Percentiles rank a stretch among this genome's conserved stretches.
phyloP scores from a whole-genome alignment of 2,329 filamentous ascomycete species.

The Stemphylium lycopersici region DNA sequence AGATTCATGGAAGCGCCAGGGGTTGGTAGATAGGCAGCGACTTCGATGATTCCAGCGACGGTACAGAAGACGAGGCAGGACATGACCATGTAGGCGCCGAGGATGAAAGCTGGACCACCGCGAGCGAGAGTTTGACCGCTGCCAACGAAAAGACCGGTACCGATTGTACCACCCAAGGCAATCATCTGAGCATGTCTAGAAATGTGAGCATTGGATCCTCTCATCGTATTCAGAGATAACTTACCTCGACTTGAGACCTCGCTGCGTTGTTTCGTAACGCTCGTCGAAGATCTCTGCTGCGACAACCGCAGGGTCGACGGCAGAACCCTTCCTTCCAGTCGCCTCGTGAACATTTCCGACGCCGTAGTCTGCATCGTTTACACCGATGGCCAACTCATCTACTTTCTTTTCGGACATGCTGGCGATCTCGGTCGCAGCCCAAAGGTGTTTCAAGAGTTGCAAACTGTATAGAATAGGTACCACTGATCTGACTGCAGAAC shows the following conservation, averaged over 20 bases:
- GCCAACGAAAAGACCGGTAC: constrained; percentile 66
- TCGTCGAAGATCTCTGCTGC: constrained; percentile 41
- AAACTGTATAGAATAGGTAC: not conserved
- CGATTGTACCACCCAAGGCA: constrained; percentile 65
- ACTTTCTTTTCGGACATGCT: constrained; percentile 28
- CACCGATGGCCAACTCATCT: constrained; percentile 4
- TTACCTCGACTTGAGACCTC: constrained; percentile 49
- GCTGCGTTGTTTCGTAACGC: constrained; percentile 46
- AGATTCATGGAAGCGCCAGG: constrained; percentile 60
- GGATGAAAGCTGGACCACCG: constrained; percentile 36
- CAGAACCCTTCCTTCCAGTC: constrained; percentile 28
- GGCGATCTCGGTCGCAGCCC: not conserved
- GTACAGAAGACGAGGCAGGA: constrained; percentile 35
- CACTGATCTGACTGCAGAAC: too few species aligned
- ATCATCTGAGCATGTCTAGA: constrained; percentile 62
- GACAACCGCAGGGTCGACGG: constrained; percentile 32
- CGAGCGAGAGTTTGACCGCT: constrained; percentile 58
- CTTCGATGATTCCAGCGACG: constrained; percentile 48
- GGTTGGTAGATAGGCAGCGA: constrained; percentile 64
- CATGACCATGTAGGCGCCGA: constrained; percentile 42
- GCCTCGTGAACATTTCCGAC: constrained; percentile 12
- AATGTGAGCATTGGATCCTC: constrained; percentile 50
- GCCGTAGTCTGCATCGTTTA: constrained; percentile 16
- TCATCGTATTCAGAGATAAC: constrained; percentile 21
- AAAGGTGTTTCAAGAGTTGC: not conserved